Conservation (phyloP, 2,329 filamentous ascomycete genomes). For the Penicillium polonicum region DNA sequence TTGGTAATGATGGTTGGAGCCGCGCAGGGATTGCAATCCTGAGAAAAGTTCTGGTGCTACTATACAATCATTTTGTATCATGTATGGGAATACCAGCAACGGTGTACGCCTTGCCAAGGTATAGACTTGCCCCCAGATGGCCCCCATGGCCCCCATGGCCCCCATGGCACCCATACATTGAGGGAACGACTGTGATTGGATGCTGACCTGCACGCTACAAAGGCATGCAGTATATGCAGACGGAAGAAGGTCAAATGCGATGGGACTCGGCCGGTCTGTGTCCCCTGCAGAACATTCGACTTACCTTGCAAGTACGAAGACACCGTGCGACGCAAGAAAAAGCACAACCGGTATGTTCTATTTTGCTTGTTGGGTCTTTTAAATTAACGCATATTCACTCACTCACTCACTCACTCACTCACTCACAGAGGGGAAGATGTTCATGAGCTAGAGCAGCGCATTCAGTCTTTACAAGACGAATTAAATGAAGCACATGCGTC, state of each 20-base stretch:
- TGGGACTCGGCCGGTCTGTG: conserved; percentile 11
- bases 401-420: neutral
- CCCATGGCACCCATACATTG: neutral
- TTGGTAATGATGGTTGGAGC: neutral
- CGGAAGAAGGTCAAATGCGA: conserved; percentile 17
- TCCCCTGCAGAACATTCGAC: conserved; percentile 11
- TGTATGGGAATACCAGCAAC: neutral
- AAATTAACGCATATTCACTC: neutral
- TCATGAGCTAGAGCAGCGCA: neutral
- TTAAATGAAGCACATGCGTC: neutral
- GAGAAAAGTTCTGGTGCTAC: neutral
- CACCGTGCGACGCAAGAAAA: neutral
- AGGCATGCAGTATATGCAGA: conserved; percentile 11
- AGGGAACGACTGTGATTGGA: neutral
- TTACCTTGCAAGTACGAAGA: conserved; percentile 10
- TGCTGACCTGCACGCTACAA: neutral
- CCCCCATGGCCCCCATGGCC: too few relatives aligned
- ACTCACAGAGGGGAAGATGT: neutral
- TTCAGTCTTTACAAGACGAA: conserved; percentile 1
- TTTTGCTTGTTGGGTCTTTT: neutral
- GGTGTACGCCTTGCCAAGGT: conserved; percentile 4
- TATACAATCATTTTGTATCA: neutral
- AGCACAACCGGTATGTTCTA: conserved; percentile 1
- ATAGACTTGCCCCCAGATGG: neutral
- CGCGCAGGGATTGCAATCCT: neutral